phyloP scores from a whole-genome alignment of 108 stramenopile genomes.

The Parietichytrium sp. region DNA sequence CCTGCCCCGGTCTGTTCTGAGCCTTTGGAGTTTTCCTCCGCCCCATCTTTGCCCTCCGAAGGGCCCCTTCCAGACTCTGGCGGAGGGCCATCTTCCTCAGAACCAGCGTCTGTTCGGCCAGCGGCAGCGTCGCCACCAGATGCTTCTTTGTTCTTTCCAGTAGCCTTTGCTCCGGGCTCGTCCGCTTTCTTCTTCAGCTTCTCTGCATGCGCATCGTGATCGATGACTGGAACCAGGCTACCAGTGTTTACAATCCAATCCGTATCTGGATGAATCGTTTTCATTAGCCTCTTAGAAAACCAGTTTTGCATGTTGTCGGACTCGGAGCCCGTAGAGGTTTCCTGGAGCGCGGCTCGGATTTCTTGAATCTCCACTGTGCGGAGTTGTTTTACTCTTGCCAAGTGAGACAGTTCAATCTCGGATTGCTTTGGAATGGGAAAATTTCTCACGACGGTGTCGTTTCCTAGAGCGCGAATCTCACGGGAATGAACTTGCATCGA shows the following conservation, averaged over 20 bases:
- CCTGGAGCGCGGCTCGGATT: background rate
- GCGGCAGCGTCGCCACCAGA: background rate
- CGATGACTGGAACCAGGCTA: background rate
- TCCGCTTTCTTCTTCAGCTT: background rate
- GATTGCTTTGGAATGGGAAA: conserved; percentile 33
- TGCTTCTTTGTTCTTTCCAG: background rate
- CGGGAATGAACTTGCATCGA: conserved; percentile 39
- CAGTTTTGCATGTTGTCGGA: too few species aligned
- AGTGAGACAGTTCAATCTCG: background rate
- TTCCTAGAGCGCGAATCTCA: background rate
- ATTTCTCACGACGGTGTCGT: background rate
- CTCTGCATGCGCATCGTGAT: background rate
- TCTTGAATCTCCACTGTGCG: conserved; percentile 41
- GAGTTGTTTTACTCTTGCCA: conserved; percentile 39
- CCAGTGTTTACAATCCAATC: conserved; percentile 46
- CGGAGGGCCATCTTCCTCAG: background rate
- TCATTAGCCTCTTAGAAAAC: background rate
- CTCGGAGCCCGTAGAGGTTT: background rate
- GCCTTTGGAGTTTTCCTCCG: background rate
- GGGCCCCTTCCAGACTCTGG: background rate
- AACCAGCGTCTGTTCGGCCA: background rate
- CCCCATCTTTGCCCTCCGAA: background rate
- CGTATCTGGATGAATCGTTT: background rate
- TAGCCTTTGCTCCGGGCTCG: background rate
- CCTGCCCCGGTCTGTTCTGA: background rate